phyloP scores from a whole-genome alignment of 371 early-diverging fungal genomes.

The Actinomortierella ambigua region DNA sequence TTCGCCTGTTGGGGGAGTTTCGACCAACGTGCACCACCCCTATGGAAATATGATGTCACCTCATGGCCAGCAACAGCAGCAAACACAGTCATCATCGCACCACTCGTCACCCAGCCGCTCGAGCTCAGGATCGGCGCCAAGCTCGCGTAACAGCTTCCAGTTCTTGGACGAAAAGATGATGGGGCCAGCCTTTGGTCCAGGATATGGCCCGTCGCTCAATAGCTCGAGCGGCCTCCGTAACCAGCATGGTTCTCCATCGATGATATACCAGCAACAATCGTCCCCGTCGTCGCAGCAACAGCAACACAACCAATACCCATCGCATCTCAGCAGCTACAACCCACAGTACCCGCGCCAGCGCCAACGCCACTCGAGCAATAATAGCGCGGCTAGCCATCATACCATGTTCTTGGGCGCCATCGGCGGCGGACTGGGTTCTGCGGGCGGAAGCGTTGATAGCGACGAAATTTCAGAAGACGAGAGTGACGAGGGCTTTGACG shows the following conservation, averaged over 20 bases:
- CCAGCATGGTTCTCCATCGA: not conserved
- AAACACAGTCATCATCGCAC: slow-evolving; percentile 7
- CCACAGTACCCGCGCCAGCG: slow-evolving; percentile 34
- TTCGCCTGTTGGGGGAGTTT: slow-evolving; percentile 21
- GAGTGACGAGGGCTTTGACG: slow-evolving; percentile 42
- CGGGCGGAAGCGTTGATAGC: slow-evolving; percentile 43
- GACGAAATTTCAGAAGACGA: slow-evolving; percentile 45
- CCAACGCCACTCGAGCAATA: slow-evolving; percentile 46
- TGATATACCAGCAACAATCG: not conserved
- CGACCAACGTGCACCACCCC: slow-evolving; percentile 3
- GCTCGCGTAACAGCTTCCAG: slow-evolving; percentile 24
- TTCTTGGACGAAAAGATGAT: slow-evolving; percentile 28
- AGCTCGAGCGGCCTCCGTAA: slow-evolving; percentile 15
- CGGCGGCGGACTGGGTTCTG: slow-evolving; percentile 36
- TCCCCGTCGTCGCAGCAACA: slow-evolving; percentile 9
- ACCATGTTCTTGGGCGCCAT: slow-evolving; percentile 43
- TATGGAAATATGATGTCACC: slow-evolving; percentile 17
- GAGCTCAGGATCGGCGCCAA: slow-evolving; percentile 9
- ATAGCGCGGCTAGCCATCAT: slow-evolving; percentile 44
- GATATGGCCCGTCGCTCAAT: slow-evolving; percentile 39
- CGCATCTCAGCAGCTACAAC: slow-evolving; percentile 22
- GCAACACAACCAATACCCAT: slow-evolving; percentile 17
- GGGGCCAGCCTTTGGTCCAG: slow-evolving; percentile 32
- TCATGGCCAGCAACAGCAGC: not conserved
- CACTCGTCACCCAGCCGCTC: slow-evolving; percentile 15